Percentiles rank a stretch among this genome's conserved stretches.
Conservation (phyloP, 352 stramenopile species). For the Globisporangium echinulatum region DNA sequence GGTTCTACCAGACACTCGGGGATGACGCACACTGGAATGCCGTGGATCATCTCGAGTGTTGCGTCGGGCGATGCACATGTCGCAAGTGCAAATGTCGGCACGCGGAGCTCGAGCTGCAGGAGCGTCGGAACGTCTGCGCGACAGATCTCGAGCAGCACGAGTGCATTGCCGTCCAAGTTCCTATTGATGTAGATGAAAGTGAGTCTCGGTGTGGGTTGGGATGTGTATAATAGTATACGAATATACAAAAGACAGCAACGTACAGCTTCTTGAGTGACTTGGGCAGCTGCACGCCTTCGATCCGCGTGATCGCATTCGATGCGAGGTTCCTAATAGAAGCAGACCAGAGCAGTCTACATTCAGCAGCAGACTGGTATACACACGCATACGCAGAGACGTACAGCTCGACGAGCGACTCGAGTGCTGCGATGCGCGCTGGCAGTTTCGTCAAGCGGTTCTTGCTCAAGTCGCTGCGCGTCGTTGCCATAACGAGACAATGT, state of each 20-base stretch:
- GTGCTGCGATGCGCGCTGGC: constrained; percentile 31
- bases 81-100: constrained; percentile 17
- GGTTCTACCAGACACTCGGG: not conserved
- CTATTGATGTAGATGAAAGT: constrained; percentile 1
- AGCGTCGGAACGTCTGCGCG: constrained; percentile 37
- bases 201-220: too few relatives aligned
- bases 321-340: constrained; percentile 43
- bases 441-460: constrained; percentile 46
- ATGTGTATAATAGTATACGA: too few relatives aligned
- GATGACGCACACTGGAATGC: constrained; percentile 8
- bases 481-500: not conserved
- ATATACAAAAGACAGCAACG: not conserved
- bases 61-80: constrained; percentile 1
- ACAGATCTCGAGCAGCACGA: constrained; percentile 44
- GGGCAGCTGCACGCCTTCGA: constrained; percentile 41
- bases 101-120: constrained; percentile 15
- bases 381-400: constrained; percentile 16
- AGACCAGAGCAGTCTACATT: not conserved
- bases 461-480: constrained; percentile 39
- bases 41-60: not conserved
- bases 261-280: constrained; percentile 40
- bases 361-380: not conserved
- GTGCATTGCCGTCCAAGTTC: constrained; percentile 31
- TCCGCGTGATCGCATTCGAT: constrained; percentile 42
- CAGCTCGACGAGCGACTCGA: constrained; percentile 46